Base-by-base conservation (phyloP, 139 green algal species). In the Closterium sp. region DNA sequence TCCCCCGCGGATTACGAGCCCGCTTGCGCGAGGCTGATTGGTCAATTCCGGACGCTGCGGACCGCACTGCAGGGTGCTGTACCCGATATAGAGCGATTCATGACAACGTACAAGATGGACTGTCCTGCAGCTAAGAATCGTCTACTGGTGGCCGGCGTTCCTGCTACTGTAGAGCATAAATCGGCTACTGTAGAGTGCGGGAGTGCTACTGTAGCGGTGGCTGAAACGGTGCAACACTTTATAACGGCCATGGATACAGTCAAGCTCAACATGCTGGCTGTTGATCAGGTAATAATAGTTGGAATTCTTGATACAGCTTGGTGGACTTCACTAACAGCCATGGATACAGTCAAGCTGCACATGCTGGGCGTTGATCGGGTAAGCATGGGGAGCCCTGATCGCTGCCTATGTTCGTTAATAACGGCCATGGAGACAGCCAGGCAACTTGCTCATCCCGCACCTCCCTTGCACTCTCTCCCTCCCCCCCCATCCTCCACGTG, bases 221-320 rank as follows among this genome's bases (percentile, higher is more conserved):
- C 97, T 8, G 95, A 97, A 90, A 96, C 95, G 1, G 97, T 98
- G 85, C 96, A 98, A 93, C 93, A 97, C 91, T 99, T 98, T 92
- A 99, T 99, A 96, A 99, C 97, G 1, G 94, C 96, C 33, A 98
- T 99, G 97, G 97, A 99, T 89, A 95, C 94, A 0, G 89, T 99
- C 28, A 98, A 98, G 91, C 95, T 99, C 31, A 97, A 97, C 93
- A 97, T 99, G 96, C 94, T 96, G n/a, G 97, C 97, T 0, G 96
- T 98, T 33, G 97, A 99, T 91, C 95, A 76, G 55, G 55, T 76
- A 76, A 76, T n/a, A n/a, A 28, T 19, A 76, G 0, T 21, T 21
- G 9, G 2, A 12, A 98, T 92, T 95, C 43, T 1, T 66, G 43
- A 66, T 0, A n/a, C n/a, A n/a, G n/a, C n/a, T n/a, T n/a, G n/a